Conservation (phyloP, 805 yeast species). For the Zygosaccharomyces bisporus region DNA sequence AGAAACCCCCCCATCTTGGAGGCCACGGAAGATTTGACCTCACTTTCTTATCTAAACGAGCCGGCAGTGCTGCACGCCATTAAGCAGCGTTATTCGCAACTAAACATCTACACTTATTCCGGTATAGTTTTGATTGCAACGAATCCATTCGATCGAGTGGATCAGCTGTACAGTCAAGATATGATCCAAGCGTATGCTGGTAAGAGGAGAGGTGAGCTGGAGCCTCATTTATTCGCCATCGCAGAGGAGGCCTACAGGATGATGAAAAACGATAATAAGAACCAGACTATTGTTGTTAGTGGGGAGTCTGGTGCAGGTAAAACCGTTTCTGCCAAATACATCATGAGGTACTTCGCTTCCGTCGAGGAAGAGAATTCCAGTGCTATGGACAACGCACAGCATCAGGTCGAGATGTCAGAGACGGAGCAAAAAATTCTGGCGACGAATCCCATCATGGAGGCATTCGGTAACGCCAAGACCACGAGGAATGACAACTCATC, state of each 20-base stretch:
- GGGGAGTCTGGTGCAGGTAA: slow-evolving; percentile 99
- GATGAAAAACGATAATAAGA: slow-evolving; percentile 78
- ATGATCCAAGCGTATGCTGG: slow-evolving; percentile 93
- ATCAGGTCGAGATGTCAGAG: slow-evolving; percentile 65
- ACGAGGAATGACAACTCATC: slow-evolving; percentile 91
- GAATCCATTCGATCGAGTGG: slow-evolving; percentile 90
- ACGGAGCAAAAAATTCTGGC: slow-evolving; percentile 94
- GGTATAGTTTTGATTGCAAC: slow-evolving; percentile 97
- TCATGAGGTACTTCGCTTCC: slow-evolving; percentile 96
- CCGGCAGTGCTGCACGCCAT: slow-evolving; percentile 97
- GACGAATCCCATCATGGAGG: slow-evolving; percentile 88
- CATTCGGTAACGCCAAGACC: slow-evolving; percentile 94
- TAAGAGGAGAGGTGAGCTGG: slow-evolving; percentile 85
- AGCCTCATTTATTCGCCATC: slow-evolving; percentile 94
- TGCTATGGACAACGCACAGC: slow-evolving; percentile 27
- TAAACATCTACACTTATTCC: slow-evolving; percentile 89
- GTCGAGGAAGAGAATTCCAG: slow-evolving; percentile 55
- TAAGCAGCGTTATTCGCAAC: slow-evolving; percentile 77
- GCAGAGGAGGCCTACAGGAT: slow-evolving; percentile 97
- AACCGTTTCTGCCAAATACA: slow-evolving; percentile 94
- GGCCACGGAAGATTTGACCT: slow-evolving; percentile 90
- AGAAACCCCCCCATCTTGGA: slow-evolving; percentile 91
- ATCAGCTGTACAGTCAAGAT: slow-evolving; percentile 83
- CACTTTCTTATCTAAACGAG: slow-evolving; percentile 87
- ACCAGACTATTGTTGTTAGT: slow-evolving; percentile 93